Evolutionary conservation across 2,329 filamentous ascomycete genomes (phyloP), one percentile per base, ranked within the genome.

Genomic region (Penicillium psychrosexuale): DNA sequence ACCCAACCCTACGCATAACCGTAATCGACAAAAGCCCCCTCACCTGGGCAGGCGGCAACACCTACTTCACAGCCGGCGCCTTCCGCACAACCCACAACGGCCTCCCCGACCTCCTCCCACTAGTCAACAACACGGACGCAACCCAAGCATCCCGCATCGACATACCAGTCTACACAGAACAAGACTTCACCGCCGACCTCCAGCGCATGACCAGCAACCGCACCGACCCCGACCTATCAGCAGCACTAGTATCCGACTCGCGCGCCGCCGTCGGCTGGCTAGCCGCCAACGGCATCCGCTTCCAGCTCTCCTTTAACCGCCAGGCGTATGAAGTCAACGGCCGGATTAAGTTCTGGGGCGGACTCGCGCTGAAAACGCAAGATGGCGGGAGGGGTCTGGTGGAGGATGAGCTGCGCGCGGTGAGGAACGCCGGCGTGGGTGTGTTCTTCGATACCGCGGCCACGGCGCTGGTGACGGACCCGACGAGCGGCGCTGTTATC

Each of bases 261-360:
- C 78, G 78, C 48, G 68, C 66, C 0, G 70, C 81, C 0, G 69
- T 85, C 8, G 78, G 80, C 61, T 86, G 84, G 84, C 72, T 87
- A 2, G 75, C 75, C 1, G 58, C 66, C 44, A 76, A 82, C 38
- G 84, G 84, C 0, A 71, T 85, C 2, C 73, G 77, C 1, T 87
- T 84, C 62, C 78, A 84, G 63, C 72, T 88, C 3, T 82, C 79
- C 2, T 88, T 88, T 68, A 83, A 87, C 55, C 76, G 86, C 3
- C 85, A 89, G 64, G 83, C 86, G 0, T 89, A 86, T 66, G 75
- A 84, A 53, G 78, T 87, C n/a, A 75, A 82, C 47, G 83, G 82
- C 0, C 73, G 80, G 30, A 78, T 79, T 64, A 84, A 83, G 63
- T 88, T 88, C 66, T 88, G 85, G 85, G 86, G 86, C 11, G 85